phyloP scores from a whole-genome alignment of 768 basidiomycete species.

The Rhodotorula toruloides region DNA sequence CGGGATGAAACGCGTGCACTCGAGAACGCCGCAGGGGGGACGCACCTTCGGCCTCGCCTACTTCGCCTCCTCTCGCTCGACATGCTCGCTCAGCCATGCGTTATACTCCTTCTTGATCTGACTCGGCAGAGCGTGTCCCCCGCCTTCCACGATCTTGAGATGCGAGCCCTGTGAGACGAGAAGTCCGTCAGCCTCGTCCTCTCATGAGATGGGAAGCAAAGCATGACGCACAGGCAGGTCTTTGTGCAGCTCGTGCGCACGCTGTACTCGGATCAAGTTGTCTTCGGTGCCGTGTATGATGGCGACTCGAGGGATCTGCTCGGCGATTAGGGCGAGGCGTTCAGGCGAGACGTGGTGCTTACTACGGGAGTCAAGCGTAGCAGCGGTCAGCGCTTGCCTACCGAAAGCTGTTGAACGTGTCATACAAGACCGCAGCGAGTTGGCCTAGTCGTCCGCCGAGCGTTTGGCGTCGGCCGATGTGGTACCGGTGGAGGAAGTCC shows the following conservation, averaged over 20 bases:
- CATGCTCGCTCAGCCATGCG: conserved; percentile 14
- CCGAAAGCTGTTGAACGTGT: neutral
- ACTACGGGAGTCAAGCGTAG: neutral
- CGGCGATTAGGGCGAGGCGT: neutral
- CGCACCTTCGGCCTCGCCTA: too few species aligned
- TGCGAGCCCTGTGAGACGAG: conserved; percentile 14
- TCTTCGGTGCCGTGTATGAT: conserved; percentile 38
- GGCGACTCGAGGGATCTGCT: conserved; percentile 6
- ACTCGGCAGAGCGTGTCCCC: conserved; percentile 21
- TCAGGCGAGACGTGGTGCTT: conserved; percentile 14
- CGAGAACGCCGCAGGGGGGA: neutral
- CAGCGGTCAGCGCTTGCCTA: neutral
- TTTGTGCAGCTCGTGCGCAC: conserved; percentile 24
- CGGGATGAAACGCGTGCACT: too few species aligned
- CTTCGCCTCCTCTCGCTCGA: conserved; percentile 4
- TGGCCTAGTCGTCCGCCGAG: conserved; percentile 30
- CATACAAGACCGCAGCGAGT: conserved; percentile 12
- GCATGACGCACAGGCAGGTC: conserved; percentile 18
- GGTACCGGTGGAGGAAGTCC: conserved; percentile 35
- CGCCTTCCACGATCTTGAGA: conserved; percentile 19
- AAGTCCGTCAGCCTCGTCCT: too few species aligned
- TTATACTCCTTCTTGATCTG: conserved; percentile 30
- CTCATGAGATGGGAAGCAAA: neutral
- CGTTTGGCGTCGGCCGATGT: conserved; percentile 21
- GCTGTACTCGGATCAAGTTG: conserved; percentile 26